Evolutionary conservation across 129 eudicot genomes (phyloP).

Genomic region (Logfia minima): DNA sequence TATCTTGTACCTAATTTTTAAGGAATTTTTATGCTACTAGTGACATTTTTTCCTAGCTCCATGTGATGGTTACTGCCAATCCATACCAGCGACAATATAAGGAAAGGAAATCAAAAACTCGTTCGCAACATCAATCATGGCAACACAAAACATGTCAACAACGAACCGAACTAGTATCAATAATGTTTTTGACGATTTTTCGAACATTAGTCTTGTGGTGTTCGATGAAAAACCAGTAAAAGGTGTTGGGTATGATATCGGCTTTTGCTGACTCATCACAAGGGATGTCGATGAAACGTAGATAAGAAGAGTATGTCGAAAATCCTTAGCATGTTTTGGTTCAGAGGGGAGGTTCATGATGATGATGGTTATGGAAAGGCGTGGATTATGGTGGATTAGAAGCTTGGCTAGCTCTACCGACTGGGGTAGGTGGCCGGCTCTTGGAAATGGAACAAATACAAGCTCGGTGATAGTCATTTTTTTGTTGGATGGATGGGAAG

Average conservation of each 20-base stretch:
- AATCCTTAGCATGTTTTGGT: background rate
- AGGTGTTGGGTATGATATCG: slow-evolving; percentile 16
- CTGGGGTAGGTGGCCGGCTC: slow-evolving; percentile 36
- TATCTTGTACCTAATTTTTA: no score
- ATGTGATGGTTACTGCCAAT: no score
- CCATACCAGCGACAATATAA: no score
- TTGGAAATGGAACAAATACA: slow-evolving; percentile 39
- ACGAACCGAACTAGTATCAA: slow-evolving; percentile 12
- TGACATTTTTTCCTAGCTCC: no score
- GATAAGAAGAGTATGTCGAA: background rate
- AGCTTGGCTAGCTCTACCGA: slow-evolving; percentile 33
- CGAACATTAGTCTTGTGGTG: slow-evolving; percentile 19
- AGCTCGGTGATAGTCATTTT: slow-evolving; percentile 12
- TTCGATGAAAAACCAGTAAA: slow-evolving; percentile 9
- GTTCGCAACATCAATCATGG: slow-evolving; percentile 41
- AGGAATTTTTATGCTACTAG: no score
- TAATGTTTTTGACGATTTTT: background rate
- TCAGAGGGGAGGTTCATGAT: slow-evolving; percentile 19
- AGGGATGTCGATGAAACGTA: slow-evolving; percentile 26
- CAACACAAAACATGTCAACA: slow-evolving; percentile 40
- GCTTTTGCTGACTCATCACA: slow-evolving; percentile 22
- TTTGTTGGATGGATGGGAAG: no score
- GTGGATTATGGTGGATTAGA: slow-evolving; percentile 23
- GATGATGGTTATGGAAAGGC: slow-evolving; percentile 33
- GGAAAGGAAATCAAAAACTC: background rate